Conservation (phyloP, 768 basidiomycete species). For the Auricularia sp. region DNA sequence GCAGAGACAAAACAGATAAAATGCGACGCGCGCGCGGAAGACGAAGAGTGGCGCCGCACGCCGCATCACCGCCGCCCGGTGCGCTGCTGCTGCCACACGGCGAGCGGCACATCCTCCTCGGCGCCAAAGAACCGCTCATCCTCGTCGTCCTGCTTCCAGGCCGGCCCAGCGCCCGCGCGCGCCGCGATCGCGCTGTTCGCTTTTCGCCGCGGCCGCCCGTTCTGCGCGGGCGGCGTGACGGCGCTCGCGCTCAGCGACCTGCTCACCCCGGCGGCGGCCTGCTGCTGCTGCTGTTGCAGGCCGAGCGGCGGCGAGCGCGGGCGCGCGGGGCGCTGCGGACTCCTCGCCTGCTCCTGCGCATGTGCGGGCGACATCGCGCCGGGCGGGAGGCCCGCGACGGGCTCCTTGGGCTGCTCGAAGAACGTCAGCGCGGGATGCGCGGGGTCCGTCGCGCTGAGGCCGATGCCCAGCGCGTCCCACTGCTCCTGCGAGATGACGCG, state of each 20-base stretch:
- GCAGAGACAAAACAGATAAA: background rate
- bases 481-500: conserved; percentile 89
- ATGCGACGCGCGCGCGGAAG: background rate
- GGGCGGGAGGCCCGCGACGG: conserved; percentile 36
- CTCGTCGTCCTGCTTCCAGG: conserved; percentile 15
- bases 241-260: conserved; percentile 68
- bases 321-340: conserved; percentile 20
- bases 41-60: background rate
- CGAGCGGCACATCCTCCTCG: conserved; percentile 74
- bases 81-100: conserved; percentile 57
- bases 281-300: conserved; percentile 28
- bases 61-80: background rate
- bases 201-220: conserved; percentile 49
- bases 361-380: conserved; percentile 50
- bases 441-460: background rate
- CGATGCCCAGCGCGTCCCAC: conserved; percentile 16
- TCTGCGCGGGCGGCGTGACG: conserved; percentile 22
- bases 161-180: conserved; percentile 14
- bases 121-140: conserved; percentile 29
- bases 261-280: conserved; percentile 26
- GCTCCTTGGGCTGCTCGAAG: background rate
- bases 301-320: conserved; percentile 44
- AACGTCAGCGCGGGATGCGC: background rate
- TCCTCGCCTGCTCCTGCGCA: conserved; percentile 27
- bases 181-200: conserved; percentile 44